Conservation (phyloP, 768 basidiomycete species). For the Tylopilus cervinicoccineus region DNA sequence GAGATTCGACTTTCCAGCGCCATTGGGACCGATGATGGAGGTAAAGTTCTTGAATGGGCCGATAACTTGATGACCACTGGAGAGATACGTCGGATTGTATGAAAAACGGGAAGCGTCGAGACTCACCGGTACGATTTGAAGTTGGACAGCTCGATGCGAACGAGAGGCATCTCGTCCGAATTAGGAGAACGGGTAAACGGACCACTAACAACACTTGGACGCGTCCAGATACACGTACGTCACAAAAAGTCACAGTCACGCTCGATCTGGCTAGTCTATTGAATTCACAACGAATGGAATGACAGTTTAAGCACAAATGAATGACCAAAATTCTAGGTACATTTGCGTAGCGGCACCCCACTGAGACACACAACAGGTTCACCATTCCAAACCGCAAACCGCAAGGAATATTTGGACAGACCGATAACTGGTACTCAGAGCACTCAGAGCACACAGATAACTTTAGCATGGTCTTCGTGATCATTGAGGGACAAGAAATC, state of each 20-base stretch:
- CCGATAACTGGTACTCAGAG: conserved; percentile 6
- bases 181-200: conserved; percentile 20
- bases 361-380: background rate
- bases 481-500: conserved; percentile 25
- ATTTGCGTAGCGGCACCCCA: background rate
- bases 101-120: background rate
- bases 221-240: conserved; percentile 23
- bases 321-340: conserved; percentile 7
- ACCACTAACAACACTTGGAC: conserved; percentile 18
- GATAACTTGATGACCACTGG: conserved; percentile 76
- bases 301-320: conserved; percentile 4
- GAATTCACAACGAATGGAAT: conserved; percentile 1
- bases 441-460: conserved; percentile 13
- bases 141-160: conserved; percentile 87
- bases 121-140: conserved; percentile 91
- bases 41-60: conserved; percentile 94
- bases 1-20: conserved; percentile 96
- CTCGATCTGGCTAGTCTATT: too few relatives aligned
- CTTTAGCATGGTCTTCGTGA: conserved; percentile 14
- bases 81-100: conserved; percentile 4
- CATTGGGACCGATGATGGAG: conserved; percentile 97
- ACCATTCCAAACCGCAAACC: background rate
- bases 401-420: background rate
- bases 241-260: conserved; percentile 24
- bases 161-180: conserved; percentile 54